These are phyloP conservation scores for Trichoderma sp. DNA, from an alignment of 2,329 filamentous ascomycete genomes.

Conservation along the genomic window DNA sequence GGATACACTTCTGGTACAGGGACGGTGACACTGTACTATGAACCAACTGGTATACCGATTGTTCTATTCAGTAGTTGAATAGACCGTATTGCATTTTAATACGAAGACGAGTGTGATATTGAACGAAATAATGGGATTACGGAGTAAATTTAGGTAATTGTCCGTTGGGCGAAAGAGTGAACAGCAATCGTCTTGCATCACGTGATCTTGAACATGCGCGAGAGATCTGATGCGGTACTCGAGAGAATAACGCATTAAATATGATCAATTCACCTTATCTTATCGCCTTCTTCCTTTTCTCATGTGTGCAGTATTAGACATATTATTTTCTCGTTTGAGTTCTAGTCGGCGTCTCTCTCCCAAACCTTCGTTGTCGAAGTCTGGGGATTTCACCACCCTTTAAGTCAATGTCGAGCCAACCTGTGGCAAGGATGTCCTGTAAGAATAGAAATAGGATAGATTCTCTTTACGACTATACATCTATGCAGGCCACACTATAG, in stretches of 20 bases:
- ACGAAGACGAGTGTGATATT: not conserved
- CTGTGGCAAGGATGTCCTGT: not conserved
- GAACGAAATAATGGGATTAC: not conserved
- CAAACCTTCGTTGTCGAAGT: not conserved
- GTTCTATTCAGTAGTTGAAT: not conserved
- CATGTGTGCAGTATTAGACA: accelerated
- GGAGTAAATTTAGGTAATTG: not conserved
- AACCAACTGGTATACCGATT: not conserved
- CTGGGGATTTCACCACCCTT: not conserved
- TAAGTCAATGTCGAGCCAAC: not conserved
- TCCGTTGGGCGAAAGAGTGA: not conserved
- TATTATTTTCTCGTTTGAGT: not conserved
- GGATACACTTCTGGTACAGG: not conserved
- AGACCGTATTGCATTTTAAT: not conserved
- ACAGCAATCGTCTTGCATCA: not conserved
- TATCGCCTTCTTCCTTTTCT: not conserved
- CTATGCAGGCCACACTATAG: not conserved
- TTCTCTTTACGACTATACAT: not conserved
- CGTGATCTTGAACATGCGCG: not conserved
- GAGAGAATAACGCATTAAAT: not conserved
- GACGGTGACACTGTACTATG: not conserved
- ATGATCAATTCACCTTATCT: not conserved
- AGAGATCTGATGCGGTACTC: not conserved
- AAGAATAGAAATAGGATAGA: too few relatives aligned
- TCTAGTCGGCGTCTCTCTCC: not conserved